phyloP scores from a whole-genome alignment of 768 basidiomycete species.

The Termitomyces bulborhizus region DNA sequence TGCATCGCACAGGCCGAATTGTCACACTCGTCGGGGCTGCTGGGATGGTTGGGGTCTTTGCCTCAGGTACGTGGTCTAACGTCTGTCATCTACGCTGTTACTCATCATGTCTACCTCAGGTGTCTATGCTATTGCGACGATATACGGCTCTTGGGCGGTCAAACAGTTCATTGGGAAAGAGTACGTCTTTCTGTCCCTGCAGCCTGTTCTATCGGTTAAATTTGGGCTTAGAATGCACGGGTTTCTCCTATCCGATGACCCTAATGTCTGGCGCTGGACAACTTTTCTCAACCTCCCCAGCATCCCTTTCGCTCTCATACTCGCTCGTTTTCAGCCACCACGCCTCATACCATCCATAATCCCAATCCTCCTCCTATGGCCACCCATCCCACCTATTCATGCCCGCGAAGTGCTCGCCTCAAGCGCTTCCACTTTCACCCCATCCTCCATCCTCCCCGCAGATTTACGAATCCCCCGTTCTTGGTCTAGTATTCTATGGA shows the following conservation, averaged over 20 bases:
- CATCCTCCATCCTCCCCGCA: constrained; percentile 17
- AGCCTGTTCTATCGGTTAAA: neutral
- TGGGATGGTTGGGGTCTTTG: constrained; percentile 46
- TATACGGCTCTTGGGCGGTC: constrained; percentile 70
- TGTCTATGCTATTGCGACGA: constrained; percentile 44
- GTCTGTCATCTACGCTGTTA: constrained; percentile 6
- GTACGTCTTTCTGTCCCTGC: constrained; percentile 25
- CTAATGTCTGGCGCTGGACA: constrained; percentile 68
- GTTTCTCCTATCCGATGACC: constrained; percentile 60
- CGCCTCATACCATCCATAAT: constrained; percentile 29
- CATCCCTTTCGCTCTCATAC: constrained; percentile 61
- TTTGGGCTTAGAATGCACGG: constrained; percentile 48
- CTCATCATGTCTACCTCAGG: constrained; percentile 18
- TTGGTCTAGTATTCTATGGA: constrained; percentile 7
- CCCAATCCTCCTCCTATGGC: constrained; percentile 44
- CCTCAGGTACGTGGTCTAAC: constrained; percentile 42
- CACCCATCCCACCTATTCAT: constrained; percentile 30
- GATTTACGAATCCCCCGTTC: constrained; percentile 28
- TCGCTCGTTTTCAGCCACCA: constrained; percentile 45
- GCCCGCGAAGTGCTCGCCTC: constrained; percentile 20
- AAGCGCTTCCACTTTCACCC: constrained; percentile 22
- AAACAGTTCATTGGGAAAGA: constrained; percentile 65
- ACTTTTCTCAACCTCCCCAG: constrained; percentile 71
- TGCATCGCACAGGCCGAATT: constrained; percentile 46
- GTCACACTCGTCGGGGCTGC: constrained; percentile 46